Conservation (phyloP, 495 filamentous ascomycete genomes). For the Xylaria longipes region DNA sequence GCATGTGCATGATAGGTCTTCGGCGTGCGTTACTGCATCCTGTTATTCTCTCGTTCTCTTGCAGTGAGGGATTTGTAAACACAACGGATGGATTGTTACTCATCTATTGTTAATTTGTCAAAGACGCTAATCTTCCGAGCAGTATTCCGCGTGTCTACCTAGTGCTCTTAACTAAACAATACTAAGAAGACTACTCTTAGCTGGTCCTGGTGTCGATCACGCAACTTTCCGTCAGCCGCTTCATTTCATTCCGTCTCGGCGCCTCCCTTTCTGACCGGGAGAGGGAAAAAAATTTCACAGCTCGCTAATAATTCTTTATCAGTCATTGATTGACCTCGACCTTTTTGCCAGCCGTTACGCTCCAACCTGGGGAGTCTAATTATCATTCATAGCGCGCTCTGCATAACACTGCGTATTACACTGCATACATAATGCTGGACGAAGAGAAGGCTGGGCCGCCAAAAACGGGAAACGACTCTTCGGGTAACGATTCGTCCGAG, state of each 20-base stretch:
- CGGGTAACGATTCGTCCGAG: conserved; percentile 20
- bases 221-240: conserved; percentile 19
- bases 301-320: conserved; percentile 8
- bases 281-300: neutral
- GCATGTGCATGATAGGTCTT: conserved; percentile 2
- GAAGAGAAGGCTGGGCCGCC: conserved; percentile 34
- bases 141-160: neutral
- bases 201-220: conserved; percentile 21
- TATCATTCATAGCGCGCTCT: neutral
- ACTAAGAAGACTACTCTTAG: conserved; percentile 5
- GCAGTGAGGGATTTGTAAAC: conserved; percentile 11
- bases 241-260: conserved; percentile 22
- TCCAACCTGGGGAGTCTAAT: neutral
- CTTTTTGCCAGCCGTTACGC: neutral
- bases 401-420: neutral
- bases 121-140: neutral
- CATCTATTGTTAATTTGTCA: neutral
- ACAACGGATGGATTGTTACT: neutral
- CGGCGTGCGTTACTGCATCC: neutral
- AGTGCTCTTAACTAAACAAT: conserved; percentile 5
- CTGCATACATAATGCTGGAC: conserved; percentile 27
- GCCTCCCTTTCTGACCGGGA: neutral
- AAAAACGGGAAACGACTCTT: neutral
- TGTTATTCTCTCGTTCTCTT: neutral
- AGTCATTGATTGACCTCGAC: conserved; percentile 7